Base-by-base conservation (phyloP, 1,284 basidiomycete species). In the Ganoderma multipileum region DNA sequence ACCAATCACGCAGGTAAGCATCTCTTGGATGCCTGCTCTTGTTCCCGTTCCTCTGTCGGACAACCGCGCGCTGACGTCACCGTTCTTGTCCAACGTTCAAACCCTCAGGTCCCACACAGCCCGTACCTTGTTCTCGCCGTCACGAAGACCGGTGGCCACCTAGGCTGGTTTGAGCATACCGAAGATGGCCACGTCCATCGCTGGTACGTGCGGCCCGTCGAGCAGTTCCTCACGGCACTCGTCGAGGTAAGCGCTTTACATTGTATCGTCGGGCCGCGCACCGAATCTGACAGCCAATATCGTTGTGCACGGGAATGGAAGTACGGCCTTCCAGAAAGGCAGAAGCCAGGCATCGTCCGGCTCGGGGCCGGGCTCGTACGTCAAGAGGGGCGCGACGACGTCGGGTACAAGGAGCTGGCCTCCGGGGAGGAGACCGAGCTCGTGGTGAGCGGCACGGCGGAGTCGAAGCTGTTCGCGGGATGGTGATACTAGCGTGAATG, bases 191-290 rank as follows among this genome's bases (percentile, higher is more conserved):
- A 42, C 39, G 55, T 75, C 7, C 36, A 67, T n/a, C 72, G 76
- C 28, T 79, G 78, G 78, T 77, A 76, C 66, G 72, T 74, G 42
- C 68, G 69, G 66, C 77, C 78, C 11, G 70, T 75, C 38, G 52
- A 33, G 39, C 70, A 79, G 65, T 76, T 73, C 63, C 70, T 79
- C 26, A 47, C 62, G 6, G 76, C 78, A 12, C 60, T 79, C 16
- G 11, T 74, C 20, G 69, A 76, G 72, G 76, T 74, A 65, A 50
- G 73, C 68, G 33, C 28, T 41, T 47, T 18, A 7, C 44, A 23
- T 9, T 39, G 41, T 16, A 16, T 55, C 54, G 42, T 44, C 8
- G 26, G 47, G 3, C 20, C 42, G 12, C 20, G 20, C 33, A 23
- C 60, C 42, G 23, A 59, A 61, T 38, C 66, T 67, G 66, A 63